A percentile compares a stretch with the other conserved stretches of the same genome.
These are phyloP conservation scores for Aegilops longissima DNA, from an alignment of 176 grass and related monocot species.

Conservation along the genomic window DNA sequence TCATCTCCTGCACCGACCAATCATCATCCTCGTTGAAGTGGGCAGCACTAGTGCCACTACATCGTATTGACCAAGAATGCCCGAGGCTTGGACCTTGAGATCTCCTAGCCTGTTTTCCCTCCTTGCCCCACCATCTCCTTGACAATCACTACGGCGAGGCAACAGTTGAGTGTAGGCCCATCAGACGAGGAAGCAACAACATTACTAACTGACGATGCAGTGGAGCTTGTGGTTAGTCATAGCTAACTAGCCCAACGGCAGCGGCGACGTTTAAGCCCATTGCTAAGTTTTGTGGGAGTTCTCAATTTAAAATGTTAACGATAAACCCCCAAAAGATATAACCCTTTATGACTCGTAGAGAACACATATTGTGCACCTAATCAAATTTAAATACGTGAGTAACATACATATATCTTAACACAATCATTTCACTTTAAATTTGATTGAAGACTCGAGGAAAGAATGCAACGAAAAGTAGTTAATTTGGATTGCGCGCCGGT, in stretches of 20 bases:
- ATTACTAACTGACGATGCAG: not conserved
- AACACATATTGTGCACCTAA: no score
- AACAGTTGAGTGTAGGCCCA: not conserved
- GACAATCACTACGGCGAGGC: not conserved
- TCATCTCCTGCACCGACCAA: not conserved
- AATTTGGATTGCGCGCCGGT: not conserved
- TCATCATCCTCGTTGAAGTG: not conserved
- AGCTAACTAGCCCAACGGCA: no score
- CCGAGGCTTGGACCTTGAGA: not conserved
- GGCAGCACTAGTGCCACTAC: not conserved
- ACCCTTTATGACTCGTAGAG: no score
- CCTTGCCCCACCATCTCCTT: not conserved
- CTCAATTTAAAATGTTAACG: no score
- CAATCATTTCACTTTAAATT: not conserved
- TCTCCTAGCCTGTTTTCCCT: not conserved
- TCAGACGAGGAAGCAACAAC: not conserved
- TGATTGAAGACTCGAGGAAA: not conserved
- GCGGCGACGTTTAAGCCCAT: not conserved
- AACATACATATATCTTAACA: not conserved
- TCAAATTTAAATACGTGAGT: not conserved
- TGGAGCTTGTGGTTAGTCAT: no score
- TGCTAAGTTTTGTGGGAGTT: not conserved
- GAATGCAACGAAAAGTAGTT: not conserved
- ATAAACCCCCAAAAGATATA: no score
- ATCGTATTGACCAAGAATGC: not conserved